Percentiles rank a stretch among this genome's conserved stretches.
phyloP scores from a whole-genome alignment of 495 filamentous ascomycete species.

The Xylaria telfairii region DNA sequence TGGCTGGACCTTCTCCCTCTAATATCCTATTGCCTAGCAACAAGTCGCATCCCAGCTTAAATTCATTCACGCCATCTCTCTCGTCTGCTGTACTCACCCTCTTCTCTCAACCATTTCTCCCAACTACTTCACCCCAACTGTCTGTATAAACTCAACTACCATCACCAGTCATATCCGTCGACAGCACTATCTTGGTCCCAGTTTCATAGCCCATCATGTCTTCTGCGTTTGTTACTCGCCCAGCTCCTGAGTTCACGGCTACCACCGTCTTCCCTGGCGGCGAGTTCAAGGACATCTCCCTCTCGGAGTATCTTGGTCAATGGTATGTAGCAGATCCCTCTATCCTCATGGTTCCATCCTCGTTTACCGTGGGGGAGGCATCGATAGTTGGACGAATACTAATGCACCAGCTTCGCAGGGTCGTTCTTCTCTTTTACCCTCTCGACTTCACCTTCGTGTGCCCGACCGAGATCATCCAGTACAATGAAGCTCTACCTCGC shows the following conservation, averaged over 20 bases:
- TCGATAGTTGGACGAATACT: neutral
- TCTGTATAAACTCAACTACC: neutral
- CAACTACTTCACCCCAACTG: neutral
- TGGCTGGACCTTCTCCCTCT: neutral
- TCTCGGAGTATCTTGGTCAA: conserved; percentile 39
- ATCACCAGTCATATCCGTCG: neutral
- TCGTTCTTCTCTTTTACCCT: conserved; percentile 43
- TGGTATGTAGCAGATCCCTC: conserved; percentile 32
- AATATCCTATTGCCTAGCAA: neutral
- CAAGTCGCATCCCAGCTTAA: neutral
- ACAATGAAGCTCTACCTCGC: conserved; percentile 44
- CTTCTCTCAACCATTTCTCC: neutral
- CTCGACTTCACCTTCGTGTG: conserved; percentile 57
- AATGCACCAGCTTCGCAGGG: conserved; percentile 26
- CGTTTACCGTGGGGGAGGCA: neutral
- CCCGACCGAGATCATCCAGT: conserved; percentile 58
- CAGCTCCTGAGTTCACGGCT: conserved; percentile 57
- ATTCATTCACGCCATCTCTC: neutral
- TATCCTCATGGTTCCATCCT: conserved; percentile 1
- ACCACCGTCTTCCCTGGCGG: conserved; percentile 54
- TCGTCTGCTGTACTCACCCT: neutral
- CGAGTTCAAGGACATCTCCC: conserved; percentile 52
- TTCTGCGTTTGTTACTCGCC: conserved; percentile 57
- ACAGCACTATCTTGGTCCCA: neutral
- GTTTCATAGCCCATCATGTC: conserved; percentile 31